A percentile compares a stretch with the other conserved stretches of the same genome.
Conservation (phyloP, 305 asterid species). For the Fraxinus floribunda region DNA sequence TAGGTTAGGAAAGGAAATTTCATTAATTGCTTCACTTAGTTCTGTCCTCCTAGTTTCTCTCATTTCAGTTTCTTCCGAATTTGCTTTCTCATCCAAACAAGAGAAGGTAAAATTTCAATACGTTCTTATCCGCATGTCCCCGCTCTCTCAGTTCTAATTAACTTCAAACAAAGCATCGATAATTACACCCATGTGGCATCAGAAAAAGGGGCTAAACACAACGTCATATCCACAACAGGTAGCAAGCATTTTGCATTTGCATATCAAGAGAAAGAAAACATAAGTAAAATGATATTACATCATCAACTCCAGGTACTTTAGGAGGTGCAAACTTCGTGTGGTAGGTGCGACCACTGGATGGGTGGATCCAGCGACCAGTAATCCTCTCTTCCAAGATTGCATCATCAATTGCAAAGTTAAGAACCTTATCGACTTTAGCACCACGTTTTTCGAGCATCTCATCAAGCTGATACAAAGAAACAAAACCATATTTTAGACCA, state of each 20-base stretch:
- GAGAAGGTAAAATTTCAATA: background rate
- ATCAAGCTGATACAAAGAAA: constrained; percentile 60
- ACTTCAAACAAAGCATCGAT: background rate
- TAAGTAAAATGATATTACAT: constrained; percentile 34
- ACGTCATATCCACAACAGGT: background rate
- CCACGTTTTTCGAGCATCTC: constrained; percentile 85
- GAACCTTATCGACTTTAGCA: constrained; percentile 83
- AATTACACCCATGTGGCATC: background rate
- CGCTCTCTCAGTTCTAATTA: background rate
- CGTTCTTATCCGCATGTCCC: background rate
- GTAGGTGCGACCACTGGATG: constrained; percentile 83
- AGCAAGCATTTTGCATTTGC: constrained; percentile 4
- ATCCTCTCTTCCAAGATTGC: constrained; percentile 79
- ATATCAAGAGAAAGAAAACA: constrained; percentile 2
- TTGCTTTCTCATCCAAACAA: background rate
- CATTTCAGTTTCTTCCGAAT: background rate
- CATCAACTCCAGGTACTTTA: constrained; percentile 61
- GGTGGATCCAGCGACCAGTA: constrained; percentile 93
- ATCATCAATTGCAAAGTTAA: constrained; percentile 79
- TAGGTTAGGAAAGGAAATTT: background rate
- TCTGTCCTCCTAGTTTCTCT: background rate
- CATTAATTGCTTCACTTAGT: background rate
- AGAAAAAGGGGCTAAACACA: background rate
- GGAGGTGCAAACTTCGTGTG: constrained; percentile 89
- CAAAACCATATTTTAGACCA: constrained; percentile 18